Percentiles rank a stretch among this genome's conserved stretches.
These are phyloP conservation scores for Penicillium expansum DNA, from an alignment of 2,329 filamentous ascomycete species.

Conservation along the genomic window DNA sequence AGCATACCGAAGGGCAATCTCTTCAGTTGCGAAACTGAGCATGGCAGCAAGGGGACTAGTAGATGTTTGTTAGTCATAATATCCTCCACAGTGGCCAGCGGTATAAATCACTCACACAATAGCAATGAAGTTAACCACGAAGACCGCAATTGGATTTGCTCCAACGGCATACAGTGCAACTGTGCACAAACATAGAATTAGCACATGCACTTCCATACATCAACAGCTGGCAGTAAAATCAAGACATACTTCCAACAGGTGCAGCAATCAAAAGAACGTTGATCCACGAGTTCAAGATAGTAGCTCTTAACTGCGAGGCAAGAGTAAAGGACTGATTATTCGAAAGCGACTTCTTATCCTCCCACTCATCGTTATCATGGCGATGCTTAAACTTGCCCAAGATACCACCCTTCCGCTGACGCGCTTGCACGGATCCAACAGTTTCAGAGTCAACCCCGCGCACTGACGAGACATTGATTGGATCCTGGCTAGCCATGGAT, in stretches of 20 bases:
- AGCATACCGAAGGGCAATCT: constrained; percentile 61
- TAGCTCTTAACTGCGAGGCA: constrained; percentile 55
- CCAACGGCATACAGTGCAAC: constrained; percentile 66
- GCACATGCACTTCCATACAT: neutral
- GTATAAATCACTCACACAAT: constrained; percentile 58
- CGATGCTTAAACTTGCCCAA: constrained; percentile 18
- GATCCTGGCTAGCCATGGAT: constrained; percentile 31
- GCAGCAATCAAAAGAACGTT: constrained; percentile 77
- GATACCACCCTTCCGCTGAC: constrained; percentile 26
- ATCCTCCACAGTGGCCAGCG: neutral
- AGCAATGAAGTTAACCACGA: constrained; percentile 89
- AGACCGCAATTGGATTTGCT: constrained; percentile 63
- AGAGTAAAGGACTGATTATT: constrained; percentile 37
- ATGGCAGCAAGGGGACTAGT: constrained; percentile 71
- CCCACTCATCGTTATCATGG: constrained; percentile 13
- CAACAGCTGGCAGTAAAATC: neutral
- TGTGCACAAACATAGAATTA: constrained; percentile 6
- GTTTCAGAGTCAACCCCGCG: constrained; percentile 14
- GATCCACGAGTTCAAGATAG: constrained; percentile 79
- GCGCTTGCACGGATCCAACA: constrained; percentile 18
- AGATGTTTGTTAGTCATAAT: neutral
- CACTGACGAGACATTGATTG: constrained; percentile 30
- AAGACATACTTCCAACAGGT: constrained; percentile 62
- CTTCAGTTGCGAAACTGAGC: constrained; percentile 84
- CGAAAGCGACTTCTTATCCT: constrained; percentile 16